Percentiles rank a stretch among this genome's conserved stretches.
Evolutionary conservation across 2,329 filamentous ascomycete species (phyloP).

Genomic region (Periconia macrospinosa): DNA sequence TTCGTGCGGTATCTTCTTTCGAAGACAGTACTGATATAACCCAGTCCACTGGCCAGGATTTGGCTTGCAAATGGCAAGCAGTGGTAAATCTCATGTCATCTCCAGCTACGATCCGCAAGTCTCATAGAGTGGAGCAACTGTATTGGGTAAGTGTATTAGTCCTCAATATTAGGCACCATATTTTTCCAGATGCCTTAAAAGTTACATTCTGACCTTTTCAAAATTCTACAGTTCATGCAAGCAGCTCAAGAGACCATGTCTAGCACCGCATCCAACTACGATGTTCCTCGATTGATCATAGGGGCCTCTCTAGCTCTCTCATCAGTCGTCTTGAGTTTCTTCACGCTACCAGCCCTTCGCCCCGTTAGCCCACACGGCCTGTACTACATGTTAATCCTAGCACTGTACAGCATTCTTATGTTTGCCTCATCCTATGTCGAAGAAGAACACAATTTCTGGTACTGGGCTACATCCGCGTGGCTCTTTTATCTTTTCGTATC

Average conservation of each 20-base stretch:
- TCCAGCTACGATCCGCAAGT: slow-evolving; percentile 6
- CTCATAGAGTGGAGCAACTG: slow-evolving; percentile 41
- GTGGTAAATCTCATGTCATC: slow-evolving; percentile 17
- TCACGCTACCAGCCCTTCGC: slow-evolving; percentile 37
- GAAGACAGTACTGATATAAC: not conserved
- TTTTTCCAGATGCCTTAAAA: not conserved
- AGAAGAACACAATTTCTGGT: slow-evolving; percentile 99
- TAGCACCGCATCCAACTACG: slow-evolving; percentile 89
- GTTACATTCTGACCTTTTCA: not conserved
- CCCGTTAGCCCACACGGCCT: slow-evolving; percentile 55
- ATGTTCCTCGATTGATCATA: slow-evolving; percentile 63
- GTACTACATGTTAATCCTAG: slow-evolving; percentile 40
- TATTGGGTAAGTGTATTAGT: slow-evolving; percentile 40
- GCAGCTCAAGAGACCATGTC: slow-evolving; percentile 80
- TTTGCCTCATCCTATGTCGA: slow-evolving; percentile 98
- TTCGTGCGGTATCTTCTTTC: not conserved
- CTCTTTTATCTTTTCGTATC: slow-evolving; percentile 52
- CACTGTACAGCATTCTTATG: slow-evolving; percentile 81
- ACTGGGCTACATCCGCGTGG: slow-evolving; percentile 81
- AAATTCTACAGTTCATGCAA: slow-evolving; percentile 60
- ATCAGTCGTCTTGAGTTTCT: slow-evolving; percentile 45
- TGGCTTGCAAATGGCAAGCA: slow-evolving; percentile 71
- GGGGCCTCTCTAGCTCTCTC: slow-evolving; percentile 50
- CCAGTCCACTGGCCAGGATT: slow-evolving; percentile 32
- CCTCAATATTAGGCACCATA: not conserved